phyloP scores from a whole-genome alignment of 73 alveolate genomes.

The Breviolum minutum region DNA sequence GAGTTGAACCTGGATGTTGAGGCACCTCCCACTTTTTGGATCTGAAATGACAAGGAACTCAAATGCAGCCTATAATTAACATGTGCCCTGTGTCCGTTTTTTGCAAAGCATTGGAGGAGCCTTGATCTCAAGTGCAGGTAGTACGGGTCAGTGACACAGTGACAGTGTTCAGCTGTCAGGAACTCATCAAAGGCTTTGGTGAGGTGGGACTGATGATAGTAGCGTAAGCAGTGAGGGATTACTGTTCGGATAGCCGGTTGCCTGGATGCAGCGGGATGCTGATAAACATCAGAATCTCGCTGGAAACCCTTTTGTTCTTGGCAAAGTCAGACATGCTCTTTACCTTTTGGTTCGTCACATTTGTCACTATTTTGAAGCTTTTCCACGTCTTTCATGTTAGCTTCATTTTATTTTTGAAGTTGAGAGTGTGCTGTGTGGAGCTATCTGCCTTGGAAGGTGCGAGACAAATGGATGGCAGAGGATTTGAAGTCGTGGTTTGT shows the following conservation, averaged over 20 bases:
- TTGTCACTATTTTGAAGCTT: no score
- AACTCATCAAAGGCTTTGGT: slow-evolving; percentile 60
- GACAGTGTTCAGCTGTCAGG: neutral
- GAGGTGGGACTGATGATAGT: slow-evolving; percentile 4
- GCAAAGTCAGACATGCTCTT: no score
- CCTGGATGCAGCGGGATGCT: neutral
- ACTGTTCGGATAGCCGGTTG: neutral
- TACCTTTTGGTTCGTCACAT: no score
- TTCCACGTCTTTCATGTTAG: no score
- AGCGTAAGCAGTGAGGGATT: no score
- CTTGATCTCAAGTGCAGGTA: no score
- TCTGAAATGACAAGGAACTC: no score
- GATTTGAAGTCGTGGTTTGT: slow-evolving; percentile 60
- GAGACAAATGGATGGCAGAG: slow-evolving; percentile 64
- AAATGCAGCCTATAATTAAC: no score
- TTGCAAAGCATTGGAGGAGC: no score
- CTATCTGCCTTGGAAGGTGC: slow-evolving; percentile 10
- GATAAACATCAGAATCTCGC: no score
- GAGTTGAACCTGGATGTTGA: slow-evolving; percentile 66
- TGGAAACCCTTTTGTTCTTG: no score
- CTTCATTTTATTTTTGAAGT: neutral
- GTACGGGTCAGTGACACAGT: no score
- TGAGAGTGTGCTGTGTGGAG: neutral
- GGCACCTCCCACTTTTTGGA: neutral
- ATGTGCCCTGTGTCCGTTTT: neutral